phyloP scores from a whole-genome alignment of 1,139 yeast species.

The Taiozyma sp. region DNA sequence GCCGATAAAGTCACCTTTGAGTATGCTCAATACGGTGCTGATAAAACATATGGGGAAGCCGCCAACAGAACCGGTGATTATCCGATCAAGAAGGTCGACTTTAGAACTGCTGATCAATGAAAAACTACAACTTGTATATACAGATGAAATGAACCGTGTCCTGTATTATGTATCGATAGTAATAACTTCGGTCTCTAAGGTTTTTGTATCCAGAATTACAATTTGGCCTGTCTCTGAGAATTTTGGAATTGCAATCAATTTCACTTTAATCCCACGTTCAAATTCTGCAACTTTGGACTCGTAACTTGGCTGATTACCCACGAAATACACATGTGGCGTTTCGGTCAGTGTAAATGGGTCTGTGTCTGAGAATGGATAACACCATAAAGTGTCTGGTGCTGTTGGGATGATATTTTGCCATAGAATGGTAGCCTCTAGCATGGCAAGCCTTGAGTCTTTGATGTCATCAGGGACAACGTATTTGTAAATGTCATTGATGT shows the following conservation, averaged over 20 bases:
- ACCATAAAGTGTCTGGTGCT: constrained; percentile 92
- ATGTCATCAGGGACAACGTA: constrained; percentile 45
- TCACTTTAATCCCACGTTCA: constrained; percentile 31
- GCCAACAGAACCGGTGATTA: constrained; percentile 39
- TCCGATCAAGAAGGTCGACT: constrained; percentile 29
- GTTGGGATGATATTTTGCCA: constrained; percentile 95
- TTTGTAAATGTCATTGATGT: constrained; percentile 68
- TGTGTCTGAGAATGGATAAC: constrained; percentile 74
- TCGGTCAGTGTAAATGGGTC: constrained; percentile 80
- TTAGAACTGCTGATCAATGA: constrained; percentile 3
- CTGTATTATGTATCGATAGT: constrained; percentile 22
- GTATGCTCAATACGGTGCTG: constrained; percentile 41
- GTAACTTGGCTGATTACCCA: constrained; percentile 74
- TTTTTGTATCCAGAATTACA: constrained; percentile 59
- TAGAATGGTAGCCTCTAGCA: constrained; percentile 63
- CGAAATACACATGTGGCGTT: constrained; percentile 82
- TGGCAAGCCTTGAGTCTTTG: constrained; percentile 38
- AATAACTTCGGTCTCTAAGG: constrained; percentile 49
- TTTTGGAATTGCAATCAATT: constrained; percentile 66
- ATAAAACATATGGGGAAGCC: constrained; percentile 40
- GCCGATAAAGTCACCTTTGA: constrained; percentile 39
- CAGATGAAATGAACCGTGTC: background rate
- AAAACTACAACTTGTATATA: constrained; percentile 1
- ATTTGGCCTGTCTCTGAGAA: constrained; percentile 64
- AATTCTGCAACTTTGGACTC: constrained; percentile 34